Percentiles rank a stretch among this genome's conserved stretches.
Evolutionary conservation across 305 asterid genomes (phyloP).

Genomic region (Stenogyne calaminthoides): DNA sequence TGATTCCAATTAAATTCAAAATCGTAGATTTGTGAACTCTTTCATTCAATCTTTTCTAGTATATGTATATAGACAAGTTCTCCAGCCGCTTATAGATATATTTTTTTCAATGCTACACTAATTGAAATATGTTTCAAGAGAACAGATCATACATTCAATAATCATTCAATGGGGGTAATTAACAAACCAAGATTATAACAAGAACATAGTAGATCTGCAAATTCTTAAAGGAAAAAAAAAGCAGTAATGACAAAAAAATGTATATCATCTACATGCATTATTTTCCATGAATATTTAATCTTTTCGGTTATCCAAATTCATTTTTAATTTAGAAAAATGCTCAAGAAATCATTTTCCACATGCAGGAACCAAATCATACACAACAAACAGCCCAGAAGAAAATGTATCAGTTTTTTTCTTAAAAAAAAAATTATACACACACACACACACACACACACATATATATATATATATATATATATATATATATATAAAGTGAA

Average conservation of each 20-base stretch:
- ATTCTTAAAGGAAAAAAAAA: background rate
- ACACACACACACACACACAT: too few species aligned
- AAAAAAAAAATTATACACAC: too few species aligned
- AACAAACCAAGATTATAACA: background rate
- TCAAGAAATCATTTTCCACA: background rate
- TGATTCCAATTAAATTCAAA: background rate
- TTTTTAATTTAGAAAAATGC: background rate
- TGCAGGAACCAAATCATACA: too few species aligned
- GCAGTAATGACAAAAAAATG: background rate
- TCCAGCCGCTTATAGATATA: too few species aligned
- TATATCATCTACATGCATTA: too few species aligned
- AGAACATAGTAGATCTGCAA: background rate
- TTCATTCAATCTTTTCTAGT: background rate
- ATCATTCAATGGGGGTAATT: background rate
- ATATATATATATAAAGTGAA: background rate
- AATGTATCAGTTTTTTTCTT: too few species aligned
- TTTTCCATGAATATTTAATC: background rate
- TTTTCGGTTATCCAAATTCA: background rate
- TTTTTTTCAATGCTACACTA: too few species aligned
- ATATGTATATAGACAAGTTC: background rate
- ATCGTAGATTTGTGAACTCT: background rate
- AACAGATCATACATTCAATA: background rate
- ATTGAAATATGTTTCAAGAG: background rate
- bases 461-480: too few species aligned
- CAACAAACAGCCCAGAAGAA: background rate